Evolutionary conservation across 1,284 basidiomycete genomes (phyloP), one percentile per base, ranked within the genome.

Genomic region (Fomitopsis palustris): DNA sequence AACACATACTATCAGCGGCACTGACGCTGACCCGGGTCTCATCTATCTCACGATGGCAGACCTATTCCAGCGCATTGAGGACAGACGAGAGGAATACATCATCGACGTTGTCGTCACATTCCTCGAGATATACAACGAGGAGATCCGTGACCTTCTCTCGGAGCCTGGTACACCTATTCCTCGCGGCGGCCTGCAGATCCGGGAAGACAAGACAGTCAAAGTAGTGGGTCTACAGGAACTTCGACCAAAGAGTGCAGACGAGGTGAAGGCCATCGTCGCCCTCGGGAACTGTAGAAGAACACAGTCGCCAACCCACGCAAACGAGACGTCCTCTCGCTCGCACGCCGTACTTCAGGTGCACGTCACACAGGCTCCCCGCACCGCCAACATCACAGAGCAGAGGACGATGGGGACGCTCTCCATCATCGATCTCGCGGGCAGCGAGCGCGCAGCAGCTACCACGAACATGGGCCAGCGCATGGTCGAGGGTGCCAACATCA

Each of bases 1-100:
- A 76, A 98, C 96, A 10, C 95, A 98, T 74, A 98, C 96, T 29
- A 97, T 98, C 71, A 96, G 94, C 69, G 96, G 96, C 61, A 90
- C 89, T 29, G 87, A 90, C 54, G 70, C 75, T 19, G 90, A 96
- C 72, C 93, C 95, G 16, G 96, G 96, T 29, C 88, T 97, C 68
- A 96, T 98, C 72, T 95, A 97, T 72, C 82, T 93, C 59, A 93
- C 95, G n/a, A 98, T 98, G 95, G 86, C 92, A 45, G 94, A 97
- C 73, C 85, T 98, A 59, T 98, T 97, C 72, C 87, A 89, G 65
- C 84, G 88, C 52, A 96, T 98, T 63, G 87, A 92, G 56, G 92
- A 95, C 67, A 83, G 88, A 59, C 84, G 80, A 68, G 90, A 91
- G 56, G 89, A 96, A 37, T 87, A 87, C 81, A 87, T 87, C 56